phyloP scores from a whole-genome alignment of 441 rosid genomes.

The Jatropha multifida region DNA sequence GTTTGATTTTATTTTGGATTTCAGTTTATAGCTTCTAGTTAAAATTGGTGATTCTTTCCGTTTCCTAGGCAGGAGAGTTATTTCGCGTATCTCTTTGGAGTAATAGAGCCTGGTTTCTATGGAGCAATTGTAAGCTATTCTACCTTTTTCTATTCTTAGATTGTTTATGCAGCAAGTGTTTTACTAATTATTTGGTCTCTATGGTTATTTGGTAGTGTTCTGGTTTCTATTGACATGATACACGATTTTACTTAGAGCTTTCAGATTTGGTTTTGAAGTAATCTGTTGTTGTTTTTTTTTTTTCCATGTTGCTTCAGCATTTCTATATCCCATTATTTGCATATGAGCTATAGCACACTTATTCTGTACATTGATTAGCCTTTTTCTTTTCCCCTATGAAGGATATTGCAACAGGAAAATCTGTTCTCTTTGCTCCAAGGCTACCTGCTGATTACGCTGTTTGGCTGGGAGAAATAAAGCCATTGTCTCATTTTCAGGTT shows the following conservation, averaged over 20 bases:
- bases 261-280: neutral
- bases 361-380: conserved; percentile 1
- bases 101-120: conserved; percentile 73
- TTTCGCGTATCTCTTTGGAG: conserved; percentile 90
- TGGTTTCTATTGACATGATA: neutral
- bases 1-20: neutral
- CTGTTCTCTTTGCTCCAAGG: conserved; percentile 80
- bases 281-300: neutral
- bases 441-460: conserved; percentile 86
- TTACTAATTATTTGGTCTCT: neutral
- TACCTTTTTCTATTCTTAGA: neutral
- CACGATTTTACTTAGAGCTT: neutral
- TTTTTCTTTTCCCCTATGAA: conserved; percentile 26
- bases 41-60: conserved; percentile 15
- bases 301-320: neutral
- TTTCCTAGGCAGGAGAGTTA: conserved; percentile 83
- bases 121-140: conserved; percentile 81
- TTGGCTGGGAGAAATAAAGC: conserved; percentile 91
- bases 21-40: neutral
- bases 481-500: conserved; percentile 64
- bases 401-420: conserved; percentile 79
- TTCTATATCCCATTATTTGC: neutral
- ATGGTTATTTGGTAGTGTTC: neutral
- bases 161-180: neutral
- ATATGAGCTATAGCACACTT: neutral